phyloP scores from a whole-genome alignment of 768 basidiomycete species.

The Boletus speciosus region DNA sequence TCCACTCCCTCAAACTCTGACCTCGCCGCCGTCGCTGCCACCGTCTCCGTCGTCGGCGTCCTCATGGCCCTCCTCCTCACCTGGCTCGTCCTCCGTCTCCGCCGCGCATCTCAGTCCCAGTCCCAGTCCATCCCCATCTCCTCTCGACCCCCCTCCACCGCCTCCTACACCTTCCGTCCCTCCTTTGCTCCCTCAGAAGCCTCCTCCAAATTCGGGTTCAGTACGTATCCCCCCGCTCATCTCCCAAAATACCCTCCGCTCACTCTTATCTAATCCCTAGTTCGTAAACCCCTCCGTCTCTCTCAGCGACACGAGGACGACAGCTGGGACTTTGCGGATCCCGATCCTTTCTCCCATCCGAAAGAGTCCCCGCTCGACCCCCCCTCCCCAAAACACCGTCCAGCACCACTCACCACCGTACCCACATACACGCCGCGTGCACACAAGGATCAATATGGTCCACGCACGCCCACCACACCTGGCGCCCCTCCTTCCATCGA shows the following conservation, averaged over 20 bases:
- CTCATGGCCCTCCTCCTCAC: neutral
- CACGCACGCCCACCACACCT: constrained; percentile 17
- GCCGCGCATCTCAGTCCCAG: constrained; percentile 2
- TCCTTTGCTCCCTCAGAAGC: constrained; percentile 24
- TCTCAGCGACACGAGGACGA: constrained; percentile 14
- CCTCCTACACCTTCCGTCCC: constrained; percentile 17
- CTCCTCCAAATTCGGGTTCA: constrained; percentile 28
- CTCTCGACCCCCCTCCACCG: neutral
- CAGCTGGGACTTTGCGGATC: constrained; percentile 33
- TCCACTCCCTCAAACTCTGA: constrained; percentile 7
- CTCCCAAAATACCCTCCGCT: neutral
- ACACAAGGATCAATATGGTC: constrained; percentile 20
- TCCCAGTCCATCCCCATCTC: neutral
- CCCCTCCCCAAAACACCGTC: constrained; percentile 10
- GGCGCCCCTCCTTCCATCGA: constrained; percentile 1
- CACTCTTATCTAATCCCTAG: neutral
- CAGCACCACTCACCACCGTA: constrained; percentile 6
- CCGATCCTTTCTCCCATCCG: constrained; percentile 15
- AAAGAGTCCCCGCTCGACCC: constrained; percentile 3
- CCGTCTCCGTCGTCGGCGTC: constrained; percentile 19
- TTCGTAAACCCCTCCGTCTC: constrained; percentile 26
- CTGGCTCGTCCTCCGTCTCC: neutral
- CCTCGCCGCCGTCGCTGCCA: constrained; percentile 21
- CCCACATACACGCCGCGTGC: constrained; percentile 10
- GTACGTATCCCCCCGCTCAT: constrained; percentile 7